Conservation (phyloP, 164 flowering plant genomes). For the Platanus orientalis region DNA sequence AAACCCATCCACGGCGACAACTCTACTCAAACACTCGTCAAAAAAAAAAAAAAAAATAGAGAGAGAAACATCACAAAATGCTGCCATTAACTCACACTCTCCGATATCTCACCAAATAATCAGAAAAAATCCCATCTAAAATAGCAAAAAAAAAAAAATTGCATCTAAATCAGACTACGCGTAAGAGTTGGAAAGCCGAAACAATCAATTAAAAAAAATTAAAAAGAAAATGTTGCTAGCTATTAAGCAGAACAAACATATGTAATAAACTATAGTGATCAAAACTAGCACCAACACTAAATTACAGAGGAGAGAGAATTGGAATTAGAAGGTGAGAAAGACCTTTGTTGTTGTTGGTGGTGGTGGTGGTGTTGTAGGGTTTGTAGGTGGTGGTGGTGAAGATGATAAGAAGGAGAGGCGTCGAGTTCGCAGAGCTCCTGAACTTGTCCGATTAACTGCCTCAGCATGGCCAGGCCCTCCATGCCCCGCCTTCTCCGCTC, state of each 20-base stretch:
- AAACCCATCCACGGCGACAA: too few relatives aligned
- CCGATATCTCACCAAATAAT: neutral
- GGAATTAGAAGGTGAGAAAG: neutral
- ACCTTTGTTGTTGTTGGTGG: slow-evolving; percentile 7
- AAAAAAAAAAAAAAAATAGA: too few relatives aligned
- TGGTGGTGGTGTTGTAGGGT: slow-evolving; percentile 10
- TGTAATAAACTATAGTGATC: too few relatives aligned
- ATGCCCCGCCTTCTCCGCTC: slow-evolving; percentile 27
- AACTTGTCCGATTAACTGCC: slow-evolving; percentile 79
- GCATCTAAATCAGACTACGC: too few relatives aligned
- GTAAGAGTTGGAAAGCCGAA: neutral
- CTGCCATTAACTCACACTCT: neutral
- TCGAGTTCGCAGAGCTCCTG: slow-evolving; percentile 60
- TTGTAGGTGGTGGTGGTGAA: slow-evolving; percentile 12
- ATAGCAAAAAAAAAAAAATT: neutral
- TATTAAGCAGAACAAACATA: too few relatives aligned
- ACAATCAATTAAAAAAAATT: too few relatives aligned
- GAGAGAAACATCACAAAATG: neutral
- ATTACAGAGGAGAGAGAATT: too few relatives aligned
- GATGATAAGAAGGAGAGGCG: slow-evolving; percentile 37
- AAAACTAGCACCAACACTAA: too few relatives aligned
- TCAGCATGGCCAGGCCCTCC: slow-evolving; percentile 74
- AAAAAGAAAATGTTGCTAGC: too few relatives aligned
- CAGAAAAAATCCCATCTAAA: neutral
- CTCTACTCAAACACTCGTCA: too few relatives aligned